These are phyloP conservation scores for Gastrodia elata DNA, from an alignment of 106 monocot species.

Conservation along the genomic window DNA sequence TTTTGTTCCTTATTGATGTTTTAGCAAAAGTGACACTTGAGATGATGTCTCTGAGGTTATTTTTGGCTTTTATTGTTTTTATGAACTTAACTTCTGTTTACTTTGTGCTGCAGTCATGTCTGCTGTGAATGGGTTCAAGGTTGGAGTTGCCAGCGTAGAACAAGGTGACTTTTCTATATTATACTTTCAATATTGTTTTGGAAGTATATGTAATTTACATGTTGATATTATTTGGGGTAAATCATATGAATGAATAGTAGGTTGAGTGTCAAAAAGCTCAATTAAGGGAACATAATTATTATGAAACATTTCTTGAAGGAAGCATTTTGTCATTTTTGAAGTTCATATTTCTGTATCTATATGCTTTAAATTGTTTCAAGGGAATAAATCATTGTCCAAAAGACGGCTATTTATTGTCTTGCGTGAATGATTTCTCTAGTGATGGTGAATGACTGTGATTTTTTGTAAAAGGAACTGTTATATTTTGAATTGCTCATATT, in stretches of 20 bases:
- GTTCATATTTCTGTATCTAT: background rate
- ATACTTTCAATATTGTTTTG: conserved; percentile 5
- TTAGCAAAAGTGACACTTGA: background rate
- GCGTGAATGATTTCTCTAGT: background rate
- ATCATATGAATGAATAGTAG: background rate
- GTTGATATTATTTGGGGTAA: background rate
- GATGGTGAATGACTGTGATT: background rate
- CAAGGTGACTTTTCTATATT: conserved; percentile 31
- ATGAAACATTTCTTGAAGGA: background rate
- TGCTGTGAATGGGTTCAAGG: conserved; percentile 59
- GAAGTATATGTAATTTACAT: background rate
- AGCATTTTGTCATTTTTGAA: background rate
- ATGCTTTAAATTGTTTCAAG: background rate
- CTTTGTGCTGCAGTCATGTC: conserved; percentile 52
- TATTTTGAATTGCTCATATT: background rate
- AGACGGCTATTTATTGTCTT: background rate
- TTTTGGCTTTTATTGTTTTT: conserved; percentile 4
- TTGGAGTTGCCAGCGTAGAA: conserved; percentile 43
- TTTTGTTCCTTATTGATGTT: background rate
- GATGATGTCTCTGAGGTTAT: background rate
- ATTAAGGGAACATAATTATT: background rate
- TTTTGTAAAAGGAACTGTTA: background rate
- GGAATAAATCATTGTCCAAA: background rate
- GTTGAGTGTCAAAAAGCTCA: background rate
- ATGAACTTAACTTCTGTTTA: conserved; percentile 2